A percentile compares a stretch with the other conserved stretches of the same genome.
Conservation (phyloP, 2,329 filamentous ascomycete species). For the Penicillium janthinellum region DNA sequence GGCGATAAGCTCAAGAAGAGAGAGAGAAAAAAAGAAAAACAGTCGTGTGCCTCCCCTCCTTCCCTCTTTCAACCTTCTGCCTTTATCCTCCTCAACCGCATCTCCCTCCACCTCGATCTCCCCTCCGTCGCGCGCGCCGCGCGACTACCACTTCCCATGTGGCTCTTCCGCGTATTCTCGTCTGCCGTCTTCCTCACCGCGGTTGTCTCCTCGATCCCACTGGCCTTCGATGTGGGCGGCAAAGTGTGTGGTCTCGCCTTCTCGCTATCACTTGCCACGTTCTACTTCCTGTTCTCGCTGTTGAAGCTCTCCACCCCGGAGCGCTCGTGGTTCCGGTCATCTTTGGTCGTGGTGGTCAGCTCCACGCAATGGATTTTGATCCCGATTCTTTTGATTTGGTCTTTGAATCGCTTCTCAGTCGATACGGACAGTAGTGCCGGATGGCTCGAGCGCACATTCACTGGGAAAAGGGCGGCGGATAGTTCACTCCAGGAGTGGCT, state of each 20-base stretch:
- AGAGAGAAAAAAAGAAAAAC: constrained; percentile 18
- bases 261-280: constrained; percentile 82
- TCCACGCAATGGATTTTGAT: constrained; percentile 85
- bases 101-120: neutral
- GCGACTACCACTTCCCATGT: constrained; percentile 62
- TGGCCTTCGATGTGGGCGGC: constrained; percentile 97
- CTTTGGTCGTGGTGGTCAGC: constrained; percentile 68
- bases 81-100: constrained; percentile 6
- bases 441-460: constrained; percentile 82
- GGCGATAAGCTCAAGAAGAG: constrained; percentile 23
- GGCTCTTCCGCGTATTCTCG: constrained; percentile 77
- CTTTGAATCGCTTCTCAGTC: constrained; percentile 90
- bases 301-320: constrained; percentile 81
- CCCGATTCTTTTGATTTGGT: constrained; percentile 87
- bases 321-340: constrained; percentile 71
- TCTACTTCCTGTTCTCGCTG: constrained; percentile 86
- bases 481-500: constrained; percentile 79
- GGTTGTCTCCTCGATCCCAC: constrained; percentile 92
- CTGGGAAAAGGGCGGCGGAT: constrained; percentile 62
- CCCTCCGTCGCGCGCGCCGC: constrained; percentile 18
- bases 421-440: constrained; percentile 68
- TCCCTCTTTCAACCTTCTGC: constrained; percentile 9
- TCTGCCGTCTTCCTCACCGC: constrained; percentile 84
- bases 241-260: constrained; percentile 92
- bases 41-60: constrained; percentile 21